Percentiles rank a stretch among this genome's conserved stretches.
Evolutionary conservation across 208 protist genomes (phyloP).

Genomic region (Leishmania turanica): DNA sequence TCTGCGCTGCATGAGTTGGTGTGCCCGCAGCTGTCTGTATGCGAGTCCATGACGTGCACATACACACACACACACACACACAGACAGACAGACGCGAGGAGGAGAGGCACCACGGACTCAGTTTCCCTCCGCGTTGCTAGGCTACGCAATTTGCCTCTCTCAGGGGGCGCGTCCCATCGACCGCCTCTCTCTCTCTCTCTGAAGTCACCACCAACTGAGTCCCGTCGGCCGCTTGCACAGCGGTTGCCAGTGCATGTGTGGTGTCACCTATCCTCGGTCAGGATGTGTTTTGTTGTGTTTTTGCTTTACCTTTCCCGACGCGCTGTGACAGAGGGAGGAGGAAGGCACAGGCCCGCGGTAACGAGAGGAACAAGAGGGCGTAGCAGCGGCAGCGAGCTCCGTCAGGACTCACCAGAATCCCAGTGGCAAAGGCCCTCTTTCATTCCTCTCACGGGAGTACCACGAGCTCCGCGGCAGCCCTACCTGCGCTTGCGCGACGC

Average conservation of each 20-base stretch:
- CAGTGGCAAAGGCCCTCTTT: background rate
- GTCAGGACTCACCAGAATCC: too few species aligned
- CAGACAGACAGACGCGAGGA: background rate
- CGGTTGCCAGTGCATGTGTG: background rate
- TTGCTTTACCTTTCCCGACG: background rate
- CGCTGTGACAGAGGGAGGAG: background rate
- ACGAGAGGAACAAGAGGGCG: background rate
- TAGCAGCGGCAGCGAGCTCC: background rate
- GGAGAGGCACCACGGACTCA: background rate
- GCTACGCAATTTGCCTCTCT: background rate
- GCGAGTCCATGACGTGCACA: background rate
- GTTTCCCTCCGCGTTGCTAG: background rate
- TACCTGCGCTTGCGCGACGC: conserved; percentile 38
- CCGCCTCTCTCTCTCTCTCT: background rate
- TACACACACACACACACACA: background rate
- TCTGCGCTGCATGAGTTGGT: background rate
- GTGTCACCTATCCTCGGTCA: background rate
- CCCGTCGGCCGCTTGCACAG: background rate
- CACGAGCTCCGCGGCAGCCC: background rate
- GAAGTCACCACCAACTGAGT: background rate
- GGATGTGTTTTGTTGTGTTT: background rate
- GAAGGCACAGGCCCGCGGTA: background rate
- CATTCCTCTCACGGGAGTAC: background rate
- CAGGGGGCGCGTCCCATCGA: background rate
- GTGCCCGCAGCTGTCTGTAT: background rate